Conservation (phyloP, 768 basidiomycete genomes). For the Trametes sanguinea region DNA sequence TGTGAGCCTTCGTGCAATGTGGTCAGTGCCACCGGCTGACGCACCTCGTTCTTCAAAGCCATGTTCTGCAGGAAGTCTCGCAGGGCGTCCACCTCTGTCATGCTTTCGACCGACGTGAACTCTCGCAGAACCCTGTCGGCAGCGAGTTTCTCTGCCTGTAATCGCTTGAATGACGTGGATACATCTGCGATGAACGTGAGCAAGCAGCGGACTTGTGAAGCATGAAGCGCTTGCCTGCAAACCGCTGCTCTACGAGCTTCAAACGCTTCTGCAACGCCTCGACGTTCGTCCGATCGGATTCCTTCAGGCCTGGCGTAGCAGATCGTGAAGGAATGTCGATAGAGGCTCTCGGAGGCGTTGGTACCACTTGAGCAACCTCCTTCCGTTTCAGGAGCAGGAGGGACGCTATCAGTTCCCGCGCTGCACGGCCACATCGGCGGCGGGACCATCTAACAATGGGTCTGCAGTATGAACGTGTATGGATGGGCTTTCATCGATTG, state of each 20-base stretch:
- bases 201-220: background rate
- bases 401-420: background rate
- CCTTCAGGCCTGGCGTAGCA: constrained; percentile 4
- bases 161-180: constrained; percentile 71
- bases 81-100: constrained; percentile 65
- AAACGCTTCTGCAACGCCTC: constrained; percentile 67
- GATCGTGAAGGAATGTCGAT: constrained; percentile 2
- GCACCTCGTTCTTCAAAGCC: constrained; percentile 58
- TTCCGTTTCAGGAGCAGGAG: background rate
- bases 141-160: constrained; percentile 71
- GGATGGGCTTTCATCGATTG: background rate
- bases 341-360: background rate
- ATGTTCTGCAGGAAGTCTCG: constrained; percentile 72
- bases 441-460: too few relatives aligned
- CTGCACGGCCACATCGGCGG: background rate
- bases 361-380: background rate
- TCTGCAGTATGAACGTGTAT: background rate
- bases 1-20: background rate
- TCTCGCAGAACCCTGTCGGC: constrained; percentile 71
- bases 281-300: constrained; percentile 35
- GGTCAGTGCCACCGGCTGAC: too few relatives aligned
- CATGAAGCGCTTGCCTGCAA: constrained; percentile 51
- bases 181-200: constrained; percentile 52
- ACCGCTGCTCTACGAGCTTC: constrained; percentile 74
- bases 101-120: constrained; percentile 67